Evolutionary conservation across 495 filamentous ascomycete species (phyloP).

Genomic region (Aspergillus nidulans): DNA sequence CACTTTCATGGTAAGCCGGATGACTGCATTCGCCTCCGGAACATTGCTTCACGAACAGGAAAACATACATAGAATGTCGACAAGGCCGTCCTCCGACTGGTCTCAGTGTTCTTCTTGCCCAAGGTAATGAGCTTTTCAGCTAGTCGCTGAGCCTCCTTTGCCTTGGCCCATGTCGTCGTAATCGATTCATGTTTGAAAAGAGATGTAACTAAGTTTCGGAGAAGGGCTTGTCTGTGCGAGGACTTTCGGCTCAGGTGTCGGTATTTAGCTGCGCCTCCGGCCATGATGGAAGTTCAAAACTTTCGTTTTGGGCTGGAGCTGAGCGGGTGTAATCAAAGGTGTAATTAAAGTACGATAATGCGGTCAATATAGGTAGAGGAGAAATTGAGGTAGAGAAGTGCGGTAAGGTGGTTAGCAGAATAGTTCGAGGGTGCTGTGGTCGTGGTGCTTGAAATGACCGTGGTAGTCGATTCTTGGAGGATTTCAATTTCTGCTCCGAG

Average conservation of each 20-base stretch:
- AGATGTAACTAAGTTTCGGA: slow-evolving; percentile 95
- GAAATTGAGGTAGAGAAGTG: not conserved
- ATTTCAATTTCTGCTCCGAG: slow-evolving; percentile 28
- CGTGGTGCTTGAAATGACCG: not conserved
- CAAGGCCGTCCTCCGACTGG: slow-evolving; percentile 59
- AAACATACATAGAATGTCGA: slow-evolving; percentile 76
- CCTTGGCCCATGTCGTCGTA: slow-evolving; percentile 90
- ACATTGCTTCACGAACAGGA: not conserved
- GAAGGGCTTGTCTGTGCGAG: slow-evolving; percentile 83
- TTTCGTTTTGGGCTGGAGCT: not conserved
- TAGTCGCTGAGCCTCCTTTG: slow-evolving; percentile 89
- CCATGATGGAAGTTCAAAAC: slow-evolving; percentile 47
- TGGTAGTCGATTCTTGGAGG: slow-evolving; percentile 11
- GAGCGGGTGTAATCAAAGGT: not conserved
- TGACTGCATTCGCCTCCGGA: no score
- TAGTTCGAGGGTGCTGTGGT: not conserved
- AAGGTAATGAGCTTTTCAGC: slow-evolving; percentile 92
- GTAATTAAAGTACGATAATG: not conserved
- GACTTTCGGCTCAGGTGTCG: slow-evolving; percentile 79
- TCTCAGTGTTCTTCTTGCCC: slow-evolving; percentile 84
- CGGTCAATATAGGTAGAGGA: not conserved
- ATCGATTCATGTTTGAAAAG: slow-evolving; percentile 90
- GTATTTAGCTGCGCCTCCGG: slow-evolving; percentile 77
- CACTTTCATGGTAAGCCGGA: no score
- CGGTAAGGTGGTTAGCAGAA: no score